Evolutionary conservation across 2,329 filamentous ascomycete genomes (phyloP).

Genomic region (Zymoseptoria crescenta): DNA sequence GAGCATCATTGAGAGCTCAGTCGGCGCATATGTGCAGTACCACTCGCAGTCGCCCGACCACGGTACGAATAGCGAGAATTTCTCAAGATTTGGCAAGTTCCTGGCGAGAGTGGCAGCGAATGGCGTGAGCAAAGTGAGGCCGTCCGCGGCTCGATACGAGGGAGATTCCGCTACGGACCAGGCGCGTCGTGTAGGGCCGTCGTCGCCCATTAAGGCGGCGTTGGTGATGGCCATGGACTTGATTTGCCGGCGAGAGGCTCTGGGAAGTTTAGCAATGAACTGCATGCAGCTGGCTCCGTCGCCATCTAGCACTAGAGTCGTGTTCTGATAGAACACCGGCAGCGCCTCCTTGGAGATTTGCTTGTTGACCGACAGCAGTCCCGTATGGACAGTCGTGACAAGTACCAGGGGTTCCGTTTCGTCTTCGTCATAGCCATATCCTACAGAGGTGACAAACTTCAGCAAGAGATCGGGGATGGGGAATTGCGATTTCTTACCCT

Average conservation of each 20-base stretch:
- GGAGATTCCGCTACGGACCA: neutral
- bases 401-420: neutral
- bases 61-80: neutral
- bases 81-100: neutral
- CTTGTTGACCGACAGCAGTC: neutral
- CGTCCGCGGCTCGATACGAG: neutral
- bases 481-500: neutral
- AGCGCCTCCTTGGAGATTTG: neutral
- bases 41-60: neutral
- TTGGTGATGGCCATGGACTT: neutral
- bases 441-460: neutral
- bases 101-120: neutral
- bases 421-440: neutral
- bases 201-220: neutral
- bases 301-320: neutral
- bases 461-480: neutral
- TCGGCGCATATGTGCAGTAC: neutral
- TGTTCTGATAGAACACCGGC: neutral
- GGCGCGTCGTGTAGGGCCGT: neutral
- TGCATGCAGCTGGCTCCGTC: neutral
- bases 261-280: neutral
- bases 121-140: neutral
- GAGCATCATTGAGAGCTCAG: slow-evolving; percentile 1
- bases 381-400: neutral
- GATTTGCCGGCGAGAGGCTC: neutral